Base-by-base conservation (phyloP, 2,329 filamentous ascomycete species). In the Talaromyces albobiverticillius region DNA sequence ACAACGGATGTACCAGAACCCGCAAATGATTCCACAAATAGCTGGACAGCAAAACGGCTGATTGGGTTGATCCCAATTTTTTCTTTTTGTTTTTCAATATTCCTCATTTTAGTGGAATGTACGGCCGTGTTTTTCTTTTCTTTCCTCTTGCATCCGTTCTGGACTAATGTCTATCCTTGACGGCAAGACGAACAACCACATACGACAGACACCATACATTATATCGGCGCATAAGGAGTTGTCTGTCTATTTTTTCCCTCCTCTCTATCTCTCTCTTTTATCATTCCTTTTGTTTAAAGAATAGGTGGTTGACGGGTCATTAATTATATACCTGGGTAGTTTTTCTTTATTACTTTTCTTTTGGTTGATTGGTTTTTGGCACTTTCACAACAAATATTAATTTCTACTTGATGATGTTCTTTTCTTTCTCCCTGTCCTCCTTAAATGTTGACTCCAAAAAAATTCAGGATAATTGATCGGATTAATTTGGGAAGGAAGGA, bases 1-100 rank as follows among this genome's bases (percentile, higher is more conserved):
- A 59, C 82, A 82, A 63, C 80, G 82, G 53, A 78, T 85, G 71
- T 85, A 81, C 60, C 70, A 68, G 62, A 72, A 72, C 41, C 73
- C 74, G 45, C 70, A 70, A 34, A 75, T 80, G 62, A 68, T 73
- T 63, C 76, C 76, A 43, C 68, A 76, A 8, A 78, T 81, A 65
- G 79, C 56, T 20, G 54, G 54, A 16, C 54, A 56, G 18, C 54
- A 53, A 18, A 52, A 52, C n/a, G 56, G 56, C 13, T 57, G 25
- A 53, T 14, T 29, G 11, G 40, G 13, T 32, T 26, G 6, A 29
- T 52, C 25, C 14, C 20, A 36, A 55, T 50, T n/a, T 50, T 41
- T n/a, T 42, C 34, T 46, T 26, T 36, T 14, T 29, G 20, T 29
- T 47, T 46, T 51, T 41, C 22, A 8, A 16, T 26, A 36, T n/a